phyloP scores from a whole-genome alignment of 1,284 basidiomycete genomes.

The Ustilago sp. region DNA sequence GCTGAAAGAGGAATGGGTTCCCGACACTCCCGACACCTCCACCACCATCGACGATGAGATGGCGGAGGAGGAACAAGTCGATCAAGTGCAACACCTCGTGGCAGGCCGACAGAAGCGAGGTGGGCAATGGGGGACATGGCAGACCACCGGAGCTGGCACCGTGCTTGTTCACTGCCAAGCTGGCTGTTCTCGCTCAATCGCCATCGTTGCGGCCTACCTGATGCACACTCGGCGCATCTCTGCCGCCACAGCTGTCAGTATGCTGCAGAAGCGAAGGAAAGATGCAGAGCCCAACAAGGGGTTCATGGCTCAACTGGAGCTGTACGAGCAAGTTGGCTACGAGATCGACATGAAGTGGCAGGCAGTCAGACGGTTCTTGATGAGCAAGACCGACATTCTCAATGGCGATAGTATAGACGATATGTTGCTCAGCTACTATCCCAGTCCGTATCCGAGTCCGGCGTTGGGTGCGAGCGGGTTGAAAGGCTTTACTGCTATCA shows the following conservation, averaged over 20 bases:
- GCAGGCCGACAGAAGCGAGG: constrained; percentile 44
- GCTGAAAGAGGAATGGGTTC: constrained; percentile 54
- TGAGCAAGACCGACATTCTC: constrained; percentile 66
- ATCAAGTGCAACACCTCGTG: constrained; percentile 28
- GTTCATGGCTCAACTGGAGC: constrained; percentile 69
- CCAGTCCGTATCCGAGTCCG: constrained; percentile 63
- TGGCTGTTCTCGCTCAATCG: constrained; percentile 67
- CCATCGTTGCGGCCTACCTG: constrained; percentile 69
- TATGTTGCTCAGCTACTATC: constrained; percentile 69
- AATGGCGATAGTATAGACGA: constrained; percentile 61
- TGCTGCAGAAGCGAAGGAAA: constrained; percentile 58
- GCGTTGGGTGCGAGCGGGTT: constrained; percentile 26
- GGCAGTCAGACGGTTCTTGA: constrained; percentile 69
- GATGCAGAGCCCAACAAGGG: constrained; percentile 68
- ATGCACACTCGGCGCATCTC: constrained; percentile 66
- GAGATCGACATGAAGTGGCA: constrained; percentile 69
- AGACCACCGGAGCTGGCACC: constrained; percentile 52
- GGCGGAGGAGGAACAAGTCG: background rate
- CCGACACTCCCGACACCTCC: background rate
- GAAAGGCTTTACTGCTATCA: constrained; percentile 28
- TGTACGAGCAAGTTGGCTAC: constrained; percentile 68
- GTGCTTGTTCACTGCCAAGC: constrained; percentile 71
- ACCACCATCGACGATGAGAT: background rate
- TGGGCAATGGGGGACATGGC: constrained; percentile 53
- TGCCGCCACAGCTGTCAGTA: constrained; percentile 65